Base-by-base conservation (phyloP, 1,284 basidiomycete genomes). In the Wolfiporia cocos region DNA sequence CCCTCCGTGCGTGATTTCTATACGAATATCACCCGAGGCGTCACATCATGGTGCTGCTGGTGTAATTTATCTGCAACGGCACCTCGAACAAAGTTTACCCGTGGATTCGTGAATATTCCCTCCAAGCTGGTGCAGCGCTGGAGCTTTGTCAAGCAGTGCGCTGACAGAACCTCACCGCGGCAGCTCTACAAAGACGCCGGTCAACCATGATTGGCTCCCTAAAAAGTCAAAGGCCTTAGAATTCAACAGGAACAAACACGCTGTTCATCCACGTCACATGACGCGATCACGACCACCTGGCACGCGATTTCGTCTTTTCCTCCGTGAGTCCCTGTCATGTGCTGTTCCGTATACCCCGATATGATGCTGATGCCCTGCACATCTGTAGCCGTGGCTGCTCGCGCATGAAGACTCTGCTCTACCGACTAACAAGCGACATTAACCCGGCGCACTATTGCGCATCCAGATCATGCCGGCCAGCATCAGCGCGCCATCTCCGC, bases 201-300 rank as follows among this genome's bases (percentile, higher is more conserved):
- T 14, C 26, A 7, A 28, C 14, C 26, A 9, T 14, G 26, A 28
- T 28, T 14, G 26, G 9, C 7, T 28, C 26, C 9, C 14, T 7
- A 28, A n/a, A 36, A 36, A 20, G 28, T 14, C 39, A 41, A 18
- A 4, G 19, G 48, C 57, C 38, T 57, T 22, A 6, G 49, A 49
- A 48, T 36, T 47, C 51, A 59, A 59, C 53, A 59, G 4, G 28
- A 2, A 33, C 49, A 57, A 57, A 57, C 47, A 56, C 48, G 34
- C 23, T 15, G 22, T 21, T 20, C 26, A 17, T 6, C 28, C 31
- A 26, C 22, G 20, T 30, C 32, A 41, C 39, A 41, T 41, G 39
- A 31, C 21, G 32, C 15, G 7, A 17, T 10, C 17, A 10, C 32
- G 11, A 9, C 7, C 32, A 7, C 10, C 12, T 15, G 32, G 7